These are phyloP conservation scores for Sporothrix protearum DNA, from an alignment of 2,329 filamentous ascomycete species.

Conservation along the genomic window DNA sequence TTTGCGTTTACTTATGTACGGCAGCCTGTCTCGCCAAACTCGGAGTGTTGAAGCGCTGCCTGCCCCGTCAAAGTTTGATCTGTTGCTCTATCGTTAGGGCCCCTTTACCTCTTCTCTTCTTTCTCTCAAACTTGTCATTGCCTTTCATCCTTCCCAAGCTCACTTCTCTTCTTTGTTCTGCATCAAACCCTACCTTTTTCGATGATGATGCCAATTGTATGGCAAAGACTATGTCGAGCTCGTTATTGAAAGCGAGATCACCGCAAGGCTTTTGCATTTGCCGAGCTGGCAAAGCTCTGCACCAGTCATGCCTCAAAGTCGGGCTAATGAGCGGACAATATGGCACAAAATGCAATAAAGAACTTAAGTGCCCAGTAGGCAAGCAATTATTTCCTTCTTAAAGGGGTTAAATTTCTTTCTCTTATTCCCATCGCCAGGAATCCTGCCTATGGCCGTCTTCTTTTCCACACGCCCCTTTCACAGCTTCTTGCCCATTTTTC, in stretches of 20 bases:
- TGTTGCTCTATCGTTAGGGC: not conserved
- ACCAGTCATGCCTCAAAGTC: not conserved
- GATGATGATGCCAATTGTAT: too few relatives aligned
- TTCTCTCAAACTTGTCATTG: too few relatives aligned
- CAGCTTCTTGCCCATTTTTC: not conserved
- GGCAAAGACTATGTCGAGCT: too few relatives aligned
- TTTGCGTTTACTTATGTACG: not conserved
- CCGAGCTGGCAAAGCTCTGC: not conserved
- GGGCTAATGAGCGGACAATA: not conserved
- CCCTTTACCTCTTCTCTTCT: not conserved
- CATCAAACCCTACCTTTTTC: too few relatives aligned
- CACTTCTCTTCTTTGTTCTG: too few relatives aligned
- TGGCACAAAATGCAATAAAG: not conserved
- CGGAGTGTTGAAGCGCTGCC: not conserved
- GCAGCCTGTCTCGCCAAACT: not conserved
- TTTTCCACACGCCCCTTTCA: not conserved
- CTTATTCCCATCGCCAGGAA: not conserved
- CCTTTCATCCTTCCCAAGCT: not conserved
- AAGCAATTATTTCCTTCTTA: not conserved
- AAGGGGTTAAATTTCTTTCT: not conserved
- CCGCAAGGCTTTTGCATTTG: not conserved
- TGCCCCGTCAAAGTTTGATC: not conserved
- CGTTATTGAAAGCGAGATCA: not conserved
- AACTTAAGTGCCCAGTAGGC: not conserved
- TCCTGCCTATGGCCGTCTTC: not conserved